A percentile compares a stretch with the other conserved stretches of the same genome.
These are phyloP conservation scores for Serpula lacrymans DNA, from an alignment of 768 basidiomycete species.

Conservation along the genomic window DNA sequence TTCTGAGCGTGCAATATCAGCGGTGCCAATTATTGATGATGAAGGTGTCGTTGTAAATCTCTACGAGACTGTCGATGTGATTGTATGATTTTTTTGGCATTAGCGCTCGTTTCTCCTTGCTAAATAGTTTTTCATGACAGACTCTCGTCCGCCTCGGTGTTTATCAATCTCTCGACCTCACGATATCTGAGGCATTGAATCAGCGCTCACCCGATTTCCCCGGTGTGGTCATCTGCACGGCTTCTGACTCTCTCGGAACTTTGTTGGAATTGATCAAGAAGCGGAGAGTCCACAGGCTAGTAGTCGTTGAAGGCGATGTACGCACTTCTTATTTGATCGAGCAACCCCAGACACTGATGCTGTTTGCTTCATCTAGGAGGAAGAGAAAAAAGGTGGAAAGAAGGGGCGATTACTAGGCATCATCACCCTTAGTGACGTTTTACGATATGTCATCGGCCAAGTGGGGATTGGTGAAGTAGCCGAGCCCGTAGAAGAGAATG, in stretches of 20 bases:
- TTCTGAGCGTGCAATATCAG: constrained; percentile 90
- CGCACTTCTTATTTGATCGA: constrained; percentile 16
- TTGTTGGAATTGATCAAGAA: constrained; percentile 90
- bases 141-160: constrained; percentile 92
- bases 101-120: not conserved
- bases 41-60: constrained; percentile 92
- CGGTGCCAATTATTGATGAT: constrained; percentile 93
- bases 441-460: constrained; percentile 77
- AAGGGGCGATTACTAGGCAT: constrained; percentile 83
- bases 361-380: constrained; percentile 49
- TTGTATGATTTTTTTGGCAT: constrained; percentile 50
- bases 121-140: constrained; percentile 37
- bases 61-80: constrained; percentile 99
- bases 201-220: constrained; percentile 94
- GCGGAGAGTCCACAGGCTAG: constrained; percentile 88
- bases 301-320: constrained; percentile 92
- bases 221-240: constrained; percentile 94
- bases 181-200: constrained; percentile 86
- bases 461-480: constrained; percentile 46
- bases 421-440: constrained; percentile 85
- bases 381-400: constrained; percentile 75
- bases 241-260: constrained; percentile 86
- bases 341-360: not conserved
- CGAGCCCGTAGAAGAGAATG: constrained; percentile 32
- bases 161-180: constrained; percentile 94